Evolutionary conservation across 2,329 filamentous ascomycete species (phyloP), one percentile per base, ranked within the genome.

Genomic region (Aspergillus persii): DNA sequence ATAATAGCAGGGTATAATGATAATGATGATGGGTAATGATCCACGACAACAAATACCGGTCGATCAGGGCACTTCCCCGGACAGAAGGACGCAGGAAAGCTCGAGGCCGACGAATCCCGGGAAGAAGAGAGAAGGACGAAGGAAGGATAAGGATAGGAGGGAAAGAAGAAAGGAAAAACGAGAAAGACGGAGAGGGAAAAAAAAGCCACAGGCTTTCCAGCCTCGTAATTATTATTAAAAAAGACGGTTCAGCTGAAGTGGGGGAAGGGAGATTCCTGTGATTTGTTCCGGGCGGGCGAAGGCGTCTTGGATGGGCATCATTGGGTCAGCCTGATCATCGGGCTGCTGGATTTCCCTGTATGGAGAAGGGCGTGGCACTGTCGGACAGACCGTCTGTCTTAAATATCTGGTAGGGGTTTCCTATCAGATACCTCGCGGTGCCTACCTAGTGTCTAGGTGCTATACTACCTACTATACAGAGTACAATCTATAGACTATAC

Each of bases 201-300:
- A 57, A 54, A 58, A 46, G 46, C 50, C 30, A 61, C 46, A 50
- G 39, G 54, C 47, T 44, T 56, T 23, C 18, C 18, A 23, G 18
- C 18, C 18, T 23, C 18, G 18, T 23, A 23, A 23, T 23, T 23
- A 23, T 23, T 23, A 23, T 23, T 23, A 23, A 23, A 23, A 23
- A 23, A 23, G 18, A 23, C 18, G 18, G 18, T 57, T 65, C 65
- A 67, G 65, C 65, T 67, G 65, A 64, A 64, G 63, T 61, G 62
- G 58, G 52, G 36, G 36, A 41, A 63, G 51, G 39, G 51, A 27
- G 52, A 52, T 41, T 44, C 33, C 44, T 26, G 44, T 47, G 44
- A 47, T 47, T 47, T 47, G 44, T 47, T 26, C 8, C 18, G 44
- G 44, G 44, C 44, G 44, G 18, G 23, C 41, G 41, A 41, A n/a